Evolutionary conservation across 2,329 filamentous ascomycete species (phyloP).

Genomic region (Rutstroemia sydowiana): DNA sequence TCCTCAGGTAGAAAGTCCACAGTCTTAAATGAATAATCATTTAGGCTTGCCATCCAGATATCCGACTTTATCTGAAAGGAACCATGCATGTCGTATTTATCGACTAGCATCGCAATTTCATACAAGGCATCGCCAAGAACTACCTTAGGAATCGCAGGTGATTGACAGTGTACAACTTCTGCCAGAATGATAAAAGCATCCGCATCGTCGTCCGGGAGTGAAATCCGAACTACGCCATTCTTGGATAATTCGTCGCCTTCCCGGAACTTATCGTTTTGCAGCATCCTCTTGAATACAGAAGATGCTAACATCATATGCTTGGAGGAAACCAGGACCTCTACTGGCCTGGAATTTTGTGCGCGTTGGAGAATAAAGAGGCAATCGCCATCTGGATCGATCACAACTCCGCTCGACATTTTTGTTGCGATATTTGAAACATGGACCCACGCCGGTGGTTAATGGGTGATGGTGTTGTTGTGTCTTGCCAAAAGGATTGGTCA

Average conservation of each 20-base stretch:
- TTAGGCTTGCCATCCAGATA: no score
- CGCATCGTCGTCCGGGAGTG: conserved; percentile 3
- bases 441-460: no score
- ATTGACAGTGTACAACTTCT: neutral
- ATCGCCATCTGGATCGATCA: neutral
- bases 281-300: neutral
- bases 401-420: neutral
- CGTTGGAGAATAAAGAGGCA: neutral
- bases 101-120: no score
- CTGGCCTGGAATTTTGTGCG: no score
- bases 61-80: no score
- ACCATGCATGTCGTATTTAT: no score
- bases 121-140: neutral
- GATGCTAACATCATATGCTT: conserved; percentile 2
- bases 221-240: neutral
- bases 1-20: no score
- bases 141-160: neutral
- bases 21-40: no score
- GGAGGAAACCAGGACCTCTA: conserved; percentile 5
- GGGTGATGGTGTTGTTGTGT: neutral
- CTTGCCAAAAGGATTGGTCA: no score
- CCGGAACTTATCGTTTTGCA: neutral
- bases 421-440: neutral
- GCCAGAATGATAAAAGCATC: conserved; percentile 7
- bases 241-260: neutral